phyloP scores from a whole-genome alignment of 192 early-diverging fungal species.

The Coemansia sp. region DNA sequence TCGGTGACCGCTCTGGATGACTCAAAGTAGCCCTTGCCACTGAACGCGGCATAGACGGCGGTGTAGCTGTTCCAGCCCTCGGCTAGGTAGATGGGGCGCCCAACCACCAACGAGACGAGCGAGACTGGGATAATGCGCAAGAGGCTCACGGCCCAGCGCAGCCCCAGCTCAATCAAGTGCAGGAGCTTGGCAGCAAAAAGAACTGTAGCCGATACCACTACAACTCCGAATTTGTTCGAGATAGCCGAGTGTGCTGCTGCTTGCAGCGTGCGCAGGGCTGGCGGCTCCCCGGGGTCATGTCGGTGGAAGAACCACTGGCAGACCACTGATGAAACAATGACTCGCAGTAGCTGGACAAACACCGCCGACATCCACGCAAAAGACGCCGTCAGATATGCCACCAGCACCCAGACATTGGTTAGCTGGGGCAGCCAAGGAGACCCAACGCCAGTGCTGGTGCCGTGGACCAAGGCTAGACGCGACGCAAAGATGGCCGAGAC shows the following conservation, averaged over 20 bases:
- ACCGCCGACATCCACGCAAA: constrained; percentile 48
- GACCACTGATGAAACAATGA: constrained; percentile 36
- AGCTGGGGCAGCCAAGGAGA: not conserved
- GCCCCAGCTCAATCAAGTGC: constrained; percentile 30
- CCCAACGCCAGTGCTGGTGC: not conserved
- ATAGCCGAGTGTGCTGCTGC: constrained; percentile 38
- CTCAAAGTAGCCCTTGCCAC: constrained; percentile 41
- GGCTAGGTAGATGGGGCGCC: constrained; percentile 29
- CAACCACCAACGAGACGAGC: constrained; percentile 31
- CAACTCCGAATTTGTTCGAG: constrained; percentile 38
- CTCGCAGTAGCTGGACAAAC: constrained; percentile 43
- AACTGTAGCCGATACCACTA: constrained; percentile 33
- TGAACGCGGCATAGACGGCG: constrained; percentile 43
- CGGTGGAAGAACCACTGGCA: constrained; percentile 54
- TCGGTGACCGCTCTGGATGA: constrained; percentile 24
- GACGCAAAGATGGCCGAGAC: constrained; percentile 36
- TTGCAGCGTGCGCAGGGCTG: constrained; percentile 42
- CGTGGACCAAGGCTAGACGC: constrained; percentile 14
- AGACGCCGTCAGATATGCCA: constrained; percentile 23
- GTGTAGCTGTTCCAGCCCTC: constrained; percentile 42
- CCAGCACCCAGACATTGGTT: constrained; percentile 17
- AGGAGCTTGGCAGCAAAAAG: constrained; percentile 30
- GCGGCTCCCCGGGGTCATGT: constrained; percentile 43
- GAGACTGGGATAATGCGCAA: constrained; percentile 31
- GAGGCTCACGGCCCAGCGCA: constrained; percentile 34